Evolutionary conservation across 305 asterid species (phyloP).

Genomic region (Plantago coronopus): DNA sequence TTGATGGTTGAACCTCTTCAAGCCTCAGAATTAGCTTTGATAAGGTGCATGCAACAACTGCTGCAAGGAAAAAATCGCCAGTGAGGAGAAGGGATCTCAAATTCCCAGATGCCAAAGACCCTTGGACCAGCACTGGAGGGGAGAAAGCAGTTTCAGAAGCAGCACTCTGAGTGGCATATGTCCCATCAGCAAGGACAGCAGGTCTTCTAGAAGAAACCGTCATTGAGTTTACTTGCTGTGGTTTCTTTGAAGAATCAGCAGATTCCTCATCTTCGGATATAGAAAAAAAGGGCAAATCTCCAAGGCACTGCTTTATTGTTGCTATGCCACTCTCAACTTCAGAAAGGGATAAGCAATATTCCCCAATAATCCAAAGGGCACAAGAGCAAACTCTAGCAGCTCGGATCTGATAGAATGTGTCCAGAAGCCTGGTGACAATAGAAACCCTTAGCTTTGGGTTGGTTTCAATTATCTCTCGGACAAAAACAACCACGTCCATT

Average conservation of each 20-base stretch:
- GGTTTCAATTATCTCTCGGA: conserved; percentile 88
- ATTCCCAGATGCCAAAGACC: conserved; percentile 57
- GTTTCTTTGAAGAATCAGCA: conserved; percentile 56
- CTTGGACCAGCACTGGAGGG: conserved; percentile 75
- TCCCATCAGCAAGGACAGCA: conserved; percentile 93
- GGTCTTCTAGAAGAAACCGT: conserved; percentile 94
- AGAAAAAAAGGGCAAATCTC: conserved; percentile 86
- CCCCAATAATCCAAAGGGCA: conserved; percentile 77
- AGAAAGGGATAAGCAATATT: conserved; percentile 83
- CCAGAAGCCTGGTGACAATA: conserved; percentile 72
- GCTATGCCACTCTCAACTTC: conserved; percentile 77
- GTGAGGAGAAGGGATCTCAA: conserved; percentile 91
- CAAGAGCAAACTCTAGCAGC: conserved; percentile 84
- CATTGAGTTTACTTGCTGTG: conserved; percentile 67
- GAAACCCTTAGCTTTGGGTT: conserved; percentile 90
- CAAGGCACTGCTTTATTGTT: conserved; percentile 66
- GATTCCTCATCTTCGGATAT: conserved; percentile 71
- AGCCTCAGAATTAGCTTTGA: conserved; percentile 73
- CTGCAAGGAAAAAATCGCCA: conserved; percentile 91
- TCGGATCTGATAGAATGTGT: conserved; percentile 90
- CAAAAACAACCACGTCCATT: conserved; percentile 82
- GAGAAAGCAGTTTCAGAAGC: conserved; percentile 65
- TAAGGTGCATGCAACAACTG: conserved; percentile 78
- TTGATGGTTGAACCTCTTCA: conserved; percentile 82
- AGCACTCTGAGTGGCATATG: conserved; percentile 97